phyloP scores from a whole-genome alignment of 768 basidiomycete species.

The Suillus spraguei region DNA sequence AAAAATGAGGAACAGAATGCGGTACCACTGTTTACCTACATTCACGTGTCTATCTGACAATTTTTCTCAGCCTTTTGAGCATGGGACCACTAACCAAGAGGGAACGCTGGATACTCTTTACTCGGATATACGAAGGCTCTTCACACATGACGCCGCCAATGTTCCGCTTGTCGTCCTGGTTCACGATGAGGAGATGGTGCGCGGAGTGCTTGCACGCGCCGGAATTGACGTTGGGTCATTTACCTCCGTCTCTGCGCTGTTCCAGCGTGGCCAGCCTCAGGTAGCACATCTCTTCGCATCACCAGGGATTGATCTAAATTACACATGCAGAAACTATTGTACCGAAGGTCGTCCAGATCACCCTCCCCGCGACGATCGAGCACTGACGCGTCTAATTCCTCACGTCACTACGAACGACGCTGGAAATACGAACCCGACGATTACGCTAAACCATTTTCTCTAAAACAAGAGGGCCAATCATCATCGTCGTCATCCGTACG shows the following conservation, averaged over 20 bases:
- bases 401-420: conserved; percentile 5
- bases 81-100: conserved; percentile 12
- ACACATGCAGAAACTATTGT: conserved; percentile 15
- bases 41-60: background rate
- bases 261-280: conserved; percentile 13
- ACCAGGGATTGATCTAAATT: background rate
- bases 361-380: conserved; percentile 13
- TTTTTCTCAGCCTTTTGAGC: conserved; percentile 20
- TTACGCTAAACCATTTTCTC: conserved; percentile 1
- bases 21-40: background rate
- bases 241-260: conserved; percentile 33
- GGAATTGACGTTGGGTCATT: conserved; percentile 46
- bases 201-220: conserved; percentile 41
- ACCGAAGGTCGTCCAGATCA: conserved; percentile 13
- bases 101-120: conserved; percentile 13
- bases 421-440: conserved; percentile 1
- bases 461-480: conserved; percentile 2
- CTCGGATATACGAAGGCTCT: conserved; percentile 21
- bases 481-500: background rate
- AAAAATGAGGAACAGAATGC: conserved; percentile 21
- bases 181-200: conserved; percentile 41
- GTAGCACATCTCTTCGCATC: conserved; percentile 7
- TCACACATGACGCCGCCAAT: conserved; percentile 21
- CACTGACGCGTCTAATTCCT: background rate
- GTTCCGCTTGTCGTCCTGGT: conserved; percentile 50